Base-by-base conservation (phyloP, 225 moss, liverwort and hornwort genomes). In the Antitrichia curtipendula region DNA sequence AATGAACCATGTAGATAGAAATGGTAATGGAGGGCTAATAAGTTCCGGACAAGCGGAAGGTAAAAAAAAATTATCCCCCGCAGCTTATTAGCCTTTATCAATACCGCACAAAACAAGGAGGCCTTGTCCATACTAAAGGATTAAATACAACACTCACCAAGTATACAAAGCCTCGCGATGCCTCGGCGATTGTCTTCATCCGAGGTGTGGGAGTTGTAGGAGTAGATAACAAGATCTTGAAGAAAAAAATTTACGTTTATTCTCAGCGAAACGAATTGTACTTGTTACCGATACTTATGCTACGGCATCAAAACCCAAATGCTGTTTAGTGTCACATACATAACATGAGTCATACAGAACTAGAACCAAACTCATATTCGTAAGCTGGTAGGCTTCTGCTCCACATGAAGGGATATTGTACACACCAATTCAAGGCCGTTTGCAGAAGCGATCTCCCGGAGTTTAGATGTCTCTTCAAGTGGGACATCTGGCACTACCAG, bases 401-500 rank as follows among this genome's bases (percentile, higher is more conserved):
- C 47, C 68, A 64, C 83, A 58, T 43, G 21, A 74, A 43, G 70
- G 60, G 75, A 84, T 41, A 74, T 58, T 77, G 38, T 43, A 70
- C 86, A 40, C 58, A 96, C 95, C 92, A 96, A 72, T 89, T 97
- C 95, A 82, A 96, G 82, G 77, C 96, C 97, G 60, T 85, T 85
- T 58, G 92, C 93, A 61, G 71, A 59, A 36, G 91, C 91, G 38
- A 91, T 82, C 83, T 92, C 80, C 85, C 91, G 90, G 81, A 97
- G 88, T 78, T 91, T 90, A 41, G 38, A 62, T 59, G 96, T 97
- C 90, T 95, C 93, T 90, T 97, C 97, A 62, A 97, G 93, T 27
- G 94, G 95, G 82, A 97, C 85, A 88, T 97, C 96, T 85, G 97
- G 96, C 54, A 97, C 95, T 85, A 96, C 94, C 57, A 97, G 89